Evolutionary conservation across 2,329 filamentous ascomycete genomes (phyloP).

Genomic region (Boeremia exigua): DNA sequence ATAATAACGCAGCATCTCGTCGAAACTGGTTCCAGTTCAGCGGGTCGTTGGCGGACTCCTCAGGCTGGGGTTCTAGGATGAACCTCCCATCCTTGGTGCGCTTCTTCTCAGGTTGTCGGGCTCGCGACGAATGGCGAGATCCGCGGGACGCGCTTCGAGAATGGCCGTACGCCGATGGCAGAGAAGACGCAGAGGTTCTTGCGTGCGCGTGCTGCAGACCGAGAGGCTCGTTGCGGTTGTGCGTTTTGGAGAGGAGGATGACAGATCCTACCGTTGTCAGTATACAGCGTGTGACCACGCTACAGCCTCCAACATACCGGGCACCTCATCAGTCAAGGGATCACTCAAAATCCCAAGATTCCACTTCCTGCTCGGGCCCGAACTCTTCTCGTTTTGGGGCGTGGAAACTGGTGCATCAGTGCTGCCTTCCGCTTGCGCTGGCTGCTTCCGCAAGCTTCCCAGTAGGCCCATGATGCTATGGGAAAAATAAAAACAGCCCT

Average conservation of each 20-base stretch:
- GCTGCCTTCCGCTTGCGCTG: slow-evolving; percentile 7
- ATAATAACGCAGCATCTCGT: slow-evolving; percentile 78
- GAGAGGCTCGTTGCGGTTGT: slow-evolving; percentile 67
- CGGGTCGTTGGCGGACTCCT: slow-evolving; percentile 88
- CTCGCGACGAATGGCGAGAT: slow-evolving; percentile 33
- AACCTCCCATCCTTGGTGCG: slow-evolving; percentile 81
- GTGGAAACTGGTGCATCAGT: background rate
- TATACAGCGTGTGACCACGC: background rate
- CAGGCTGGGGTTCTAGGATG: slow-evolving; percentile 88
- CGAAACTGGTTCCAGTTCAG: slow-evolving; percentile 89
- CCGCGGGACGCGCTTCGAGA: slow-evolving; percentile 25
- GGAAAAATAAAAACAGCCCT: background rate
- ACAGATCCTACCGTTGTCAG: slow-evolving; percentile 58
- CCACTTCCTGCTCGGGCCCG: slow-evolving; percentile 44
- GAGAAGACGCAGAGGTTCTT: slow-evolving; percentile 62
- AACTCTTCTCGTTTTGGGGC: slow-evolving; percentile 16
- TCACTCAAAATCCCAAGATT: slow-evolving; percentile 85
- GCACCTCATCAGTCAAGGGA: slow-evolving; percentile 81
- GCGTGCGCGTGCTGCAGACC: slow-evolving; percentile 69
- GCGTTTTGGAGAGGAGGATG: slow-evolving; percentile 61
- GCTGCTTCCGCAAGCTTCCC: slow-evolving; percentile 25
- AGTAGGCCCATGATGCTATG: slow-evolving; percentile 26
- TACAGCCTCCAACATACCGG: slow-evolving; percentile 62
- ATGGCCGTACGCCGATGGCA: slow-evolving; percentile 44
- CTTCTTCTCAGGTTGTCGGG: slow-evolving; percentile 64